A percentile compares a stretch with the other conserved stretches of the same genome.
Evolutionary conservation across 352 stramenopile genomes (phyloP).

Genomic region (Achlya hypogyna): DNA sequence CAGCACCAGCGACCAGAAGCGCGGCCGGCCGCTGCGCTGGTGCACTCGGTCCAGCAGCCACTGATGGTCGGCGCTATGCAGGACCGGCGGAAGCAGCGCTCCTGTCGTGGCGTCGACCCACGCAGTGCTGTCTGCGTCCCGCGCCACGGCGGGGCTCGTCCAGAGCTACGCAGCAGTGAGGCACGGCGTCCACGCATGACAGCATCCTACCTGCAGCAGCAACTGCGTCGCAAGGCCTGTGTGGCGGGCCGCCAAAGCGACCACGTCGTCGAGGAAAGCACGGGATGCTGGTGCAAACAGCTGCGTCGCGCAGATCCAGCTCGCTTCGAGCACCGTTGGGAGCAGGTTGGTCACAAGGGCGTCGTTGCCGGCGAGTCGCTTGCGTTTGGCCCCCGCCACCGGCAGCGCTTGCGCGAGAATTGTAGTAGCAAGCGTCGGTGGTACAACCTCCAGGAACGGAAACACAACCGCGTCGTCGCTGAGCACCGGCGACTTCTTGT

Average conservation of each 20-base stretch:
- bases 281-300: neutral
- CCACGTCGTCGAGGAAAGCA: neutral
- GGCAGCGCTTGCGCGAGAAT: neutral
- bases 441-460: neutral
- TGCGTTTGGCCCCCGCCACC: neutral
- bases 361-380: neutral
- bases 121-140: neutral
- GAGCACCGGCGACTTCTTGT: neutral
- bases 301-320: neutral
- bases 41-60: neutral
- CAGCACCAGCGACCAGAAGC: neutral
- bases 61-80: neutral
- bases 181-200: neutral
- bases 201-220: neutral
- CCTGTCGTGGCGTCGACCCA: neutral
- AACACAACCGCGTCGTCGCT: neutral
- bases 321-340: neutral
- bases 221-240: neutral
- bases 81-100: neutral
- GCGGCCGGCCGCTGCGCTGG: neutral
- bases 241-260: neutral
- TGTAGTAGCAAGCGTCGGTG: neutral
- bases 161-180: constrained; percentile 4
- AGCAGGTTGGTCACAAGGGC: neutral
- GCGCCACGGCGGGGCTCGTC: neutral